phyloP scores from a whole-genome alignment of 148 eudicot species.

The Dianthus caryophyllus region DNA sequence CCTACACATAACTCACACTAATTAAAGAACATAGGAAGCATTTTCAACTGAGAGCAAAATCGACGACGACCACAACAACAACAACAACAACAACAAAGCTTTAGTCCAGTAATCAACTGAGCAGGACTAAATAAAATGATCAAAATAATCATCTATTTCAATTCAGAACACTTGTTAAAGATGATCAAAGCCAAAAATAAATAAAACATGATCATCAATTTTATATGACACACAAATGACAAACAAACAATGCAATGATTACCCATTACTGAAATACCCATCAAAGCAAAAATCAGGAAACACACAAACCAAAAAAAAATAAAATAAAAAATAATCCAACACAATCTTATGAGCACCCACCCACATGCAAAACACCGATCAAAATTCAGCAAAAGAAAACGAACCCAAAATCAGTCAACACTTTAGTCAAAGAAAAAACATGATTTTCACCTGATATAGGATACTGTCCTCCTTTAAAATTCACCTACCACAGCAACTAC shows the following conservation, averaged over 20 bases:
- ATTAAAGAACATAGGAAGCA: too few relatives aligned
- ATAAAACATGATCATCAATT: neutral
- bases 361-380: constrained; percentile 27
- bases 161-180: too few relatives aligned
- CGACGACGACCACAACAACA: too few relatives aligned
- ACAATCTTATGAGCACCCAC: constrained; percentile 14
- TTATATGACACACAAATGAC: neutral
- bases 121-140: too few relatives aligned
- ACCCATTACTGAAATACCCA: constrained; percentile 12
- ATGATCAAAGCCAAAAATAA: constrained; percentile 13
- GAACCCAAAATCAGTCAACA: constrained; percentile 19
- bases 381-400: constrained; percentile 8
- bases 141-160: too few relatives aligned
- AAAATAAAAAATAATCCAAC: too few relatives aligned
- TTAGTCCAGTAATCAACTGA: too few relatives aligned
- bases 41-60: too few relatives aligned
- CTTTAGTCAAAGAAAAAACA: neutral
- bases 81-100: too few relatives aligned
- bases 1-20: too few relatives aligned
- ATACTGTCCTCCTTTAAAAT: constrained; percentile 1
- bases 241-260: constrained; percentile 26
- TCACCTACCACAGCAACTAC: constrained; percentile 22
- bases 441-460: constrained; percentile 10
- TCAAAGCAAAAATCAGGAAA: constrained; percentile 15
- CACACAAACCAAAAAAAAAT: too few relatives aligned